Evolutionary conservation across 257 asterid species (phyloP).

Genomic region (Nicotiana paniculata): DNA sequence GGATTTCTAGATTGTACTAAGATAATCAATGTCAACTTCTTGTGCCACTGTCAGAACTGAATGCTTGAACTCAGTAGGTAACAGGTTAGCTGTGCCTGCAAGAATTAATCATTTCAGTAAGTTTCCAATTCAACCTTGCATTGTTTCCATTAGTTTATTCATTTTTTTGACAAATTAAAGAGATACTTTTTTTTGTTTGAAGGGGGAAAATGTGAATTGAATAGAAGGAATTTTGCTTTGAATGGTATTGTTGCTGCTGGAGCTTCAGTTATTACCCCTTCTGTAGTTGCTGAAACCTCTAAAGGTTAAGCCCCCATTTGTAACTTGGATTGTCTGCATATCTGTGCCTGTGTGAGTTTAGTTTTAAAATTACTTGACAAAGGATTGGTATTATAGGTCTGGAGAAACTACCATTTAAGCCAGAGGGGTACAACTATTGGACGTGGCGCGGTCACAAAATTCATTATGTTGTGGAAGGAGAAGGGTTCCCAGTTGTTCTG

Average conservation of each 20-base stretch:
- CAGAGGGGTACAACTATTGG: slow-evolving; percentile 88
- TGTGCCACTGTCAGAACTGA: slow-evolving; percentile 37
- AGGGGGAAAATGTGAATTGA: slow-evolving; percentile 65
- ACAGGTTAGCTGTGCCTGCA: slow-evolving; percentile 20
- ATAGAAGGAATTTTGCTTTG: slow-evolving; percentile 53
- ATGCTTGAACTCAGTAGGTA: slow-evolving; percentile 26
- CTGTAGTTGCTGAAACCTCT: slow-evolving; percentile 49
- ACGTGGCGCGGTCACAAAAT: slow-evolving; percentile 71
- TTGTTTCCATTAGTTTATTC: background rate
- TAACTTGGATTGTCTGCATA: background rate
- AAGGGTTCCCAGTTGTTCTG: slow-evolving; percentile 75
- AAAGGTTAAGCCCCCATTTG: slow-evolving; percentile 31
- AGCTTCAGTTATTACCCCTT: slow-evolving; percentile 53
- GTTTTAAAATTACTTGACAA: slow-evolving; percentile 6
- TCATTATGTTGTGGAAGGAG: slow-evolving; percentile 91
- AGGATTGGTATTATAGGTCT: slow-evolving; percentile 34
- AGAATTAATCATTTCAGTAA: slow-evolving; percentile 41
- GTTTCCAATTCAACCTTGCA: slow-evolving; percentile 8
- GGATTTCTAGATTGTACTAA: background rate
- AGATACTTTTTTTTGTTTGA: background rate
- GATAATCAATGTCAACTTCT: slow-evolving; percentile 47
- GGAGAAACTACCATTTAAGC: slow-evolving; percentile 65
- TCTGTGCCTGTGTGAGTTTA: background rate
- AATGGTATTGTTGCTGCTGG: slow-evolving; percentile 76
- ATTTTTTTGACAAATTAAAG: background rate